These are phyloP conservation scores for Aegilops longissima DNA, from an alignment of 176 grass and related monocot species.

Conservation along the genomic window DNA sequence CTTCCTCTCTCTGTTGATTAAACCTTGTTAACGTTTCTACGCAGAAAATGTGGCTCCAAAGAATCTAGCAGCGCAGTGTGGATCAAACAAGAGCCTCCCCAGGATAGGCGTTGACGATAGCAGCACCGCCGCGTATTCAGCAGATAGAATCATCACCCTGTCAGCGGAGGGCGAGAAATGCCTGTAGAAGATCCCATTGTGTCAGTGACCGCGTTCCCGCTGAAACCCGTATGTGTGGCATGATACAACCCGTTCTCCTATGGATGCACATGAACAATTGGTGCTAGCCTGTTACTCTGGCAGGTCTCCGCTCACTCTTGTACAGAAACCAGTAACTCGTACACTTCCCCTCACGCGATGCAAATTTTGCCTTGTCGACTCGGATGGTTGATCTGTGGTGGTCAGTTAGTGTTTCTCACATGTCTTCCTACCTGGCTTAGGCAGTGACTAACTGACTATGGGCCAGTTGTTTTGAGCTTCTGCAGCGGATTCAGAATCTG, in stretches of 20 bases:
- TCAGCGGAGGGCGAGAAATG: not conserved
- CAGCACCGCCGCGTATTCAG: not conserved
- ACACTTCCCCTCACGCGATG: not conserved
- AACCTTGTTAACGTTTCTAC: not conserved
- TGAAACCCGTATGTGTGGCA: not conserved
- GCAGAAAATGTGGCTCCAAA: constrained; percentile 3
- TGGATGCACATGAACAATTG: not conserved
- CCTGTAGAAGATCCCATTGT: not conserved
- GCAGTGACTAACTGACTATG: no score
- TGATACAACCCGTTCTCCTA: not conserved
- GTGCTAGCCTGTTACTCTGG: not conserved
- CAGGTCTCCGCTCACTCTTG: not conserved
- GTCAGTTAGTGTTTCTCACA: not conserved
- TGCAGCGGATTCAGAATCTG: no score
- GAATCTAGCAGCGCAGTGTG: not conserved
- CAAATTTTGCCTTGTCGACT: not conserved
- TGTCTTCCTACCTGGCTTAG: not conserved
- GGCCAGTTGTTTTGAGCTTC: no score
- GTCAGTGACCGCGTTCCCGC: not conserved
- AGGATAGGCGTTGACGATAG: not conserved
- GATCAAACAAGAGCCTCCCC: not conserved
- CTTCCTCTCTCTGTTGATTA: not conserved
- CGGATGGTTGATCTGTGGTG: not conserved
- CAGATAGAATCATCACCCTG: not conserved
- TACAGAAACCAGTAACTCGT: not conserved